These are phyloP conservation scores for Leptographium procerum DNA, from an alignment of 2,329 filamentous ascomycete species.

Conservation along the genomic window DNA sequence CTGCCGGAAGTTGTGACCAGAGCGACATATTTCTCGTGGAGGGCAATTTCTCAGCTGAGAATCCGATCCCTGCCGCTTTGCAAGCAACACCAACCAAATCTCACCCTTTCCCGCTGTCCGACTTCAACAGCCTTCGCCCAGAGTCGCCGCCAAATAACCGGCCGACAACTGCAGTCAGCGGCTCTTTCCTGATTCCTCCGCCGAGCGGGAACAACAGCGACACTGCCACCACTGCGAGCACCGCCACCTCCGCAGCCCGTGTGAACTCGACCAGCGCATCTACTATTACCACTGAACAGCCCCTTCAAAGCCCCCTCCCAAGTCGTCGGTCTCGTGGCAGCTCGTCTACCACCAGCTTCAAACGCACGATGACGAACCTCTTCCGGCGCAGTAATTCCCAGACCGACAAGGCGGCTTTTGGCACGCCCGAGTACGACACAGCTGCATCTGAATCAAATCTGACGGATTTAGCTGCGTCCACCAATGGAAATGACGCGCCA, in stretches of 20 bases:
- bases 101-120: not conserved
- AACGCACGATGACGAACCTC: slow-evolving; percentile 38
- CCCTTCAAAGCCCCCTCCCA: slow-evolving; percentile 17
- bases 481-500: not conserved
- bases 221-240: not conserved
- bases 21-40: not conserved
- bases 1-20: not conserved
- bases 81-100: not conserved
- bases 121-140: not conserved
- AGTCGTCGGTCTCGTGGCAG: slow-evolving; percentile 29
- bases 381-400: slow-evolving; percentile 32
- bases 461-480: slow-evolving; percentile 10
- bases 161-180: slow-evolving; percentile 9
- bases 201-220: not conserved
- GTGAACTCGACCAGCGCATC: slow-evolving; percentile 10
- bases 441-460: slow-evolving; percentile 18
- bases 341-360: slow-evolving; percentile 30
- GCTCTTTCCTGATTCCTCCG: slow-evolving; percentile 8
- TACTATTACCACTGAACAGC: slow-evolving; percentile 9
- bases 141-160: not conserved
- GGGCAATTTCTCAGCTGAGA: not conserved
- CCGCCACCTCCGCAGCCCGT: slow-evolving; percentile 1
- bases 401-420: slow-evolving; percentile 18
- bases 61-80: not conserved
- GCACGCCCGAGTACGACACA: slow-evolving; percentile 5